Conservation (phyloP, 2,329 filamentous ascomycete species). For the Metarhizium robertsii region DNA sequence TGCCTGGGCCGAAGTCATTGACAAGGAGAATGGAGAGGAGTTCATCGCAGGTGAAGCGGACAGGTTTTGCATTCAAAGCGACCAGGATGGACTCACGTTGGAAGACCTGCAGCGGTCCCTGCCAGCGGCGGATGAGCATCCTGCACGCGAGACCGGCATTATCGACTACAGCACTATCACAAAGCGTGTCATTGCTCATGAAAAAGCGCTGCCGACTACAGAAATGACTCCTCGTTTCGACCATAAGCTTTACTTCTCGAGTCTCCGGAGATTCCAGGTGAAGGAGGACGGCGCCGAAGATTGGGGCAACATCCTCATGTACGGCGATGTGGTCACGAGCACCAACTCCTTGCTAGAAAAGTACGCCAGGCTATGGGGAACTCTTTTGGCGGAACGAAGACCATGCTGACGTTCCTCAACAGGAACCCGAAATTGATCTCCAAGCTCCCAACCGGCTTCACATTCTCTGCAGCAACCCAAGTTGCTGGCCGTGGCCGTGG, state of each 20-base stretch:
- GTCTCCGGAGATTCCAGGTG: conserved; percentile 56
- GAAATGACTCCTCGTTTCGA: conserved; percentile 81
- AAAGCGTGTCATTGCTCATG: conserved; percentile 68
- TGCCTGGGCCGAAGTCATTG: conserved; percentile 58
- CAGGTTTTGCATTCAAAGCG: conserved; percentile 67
- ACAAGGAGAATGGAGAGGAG: conserved; percentile 55
- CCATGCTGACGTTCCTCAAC: not conserved
- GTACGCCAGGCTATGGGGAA: conserved; percentile 29
- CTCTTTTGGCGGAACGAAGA: not conserved
- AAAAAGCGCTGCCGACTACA: conserved; percentile 53
- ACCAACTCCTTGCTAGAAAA: conserved; percentile 92
- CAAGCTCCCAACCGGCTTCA: conserved; percentile 76
- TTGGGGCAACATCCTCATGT: conserved; percentile 74
- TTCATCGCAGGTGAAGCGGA: conserved; percentile 76
- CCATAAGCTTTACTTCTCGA: conserved; percentile 67
- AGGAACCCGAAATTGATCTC: conserved; percentile 72
- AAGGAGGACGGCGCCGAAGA: conserved; percentile 45
- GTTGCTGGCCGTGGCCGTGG: conserved; percentile 82
- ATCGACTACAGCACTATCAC: conserved; percentile 65
- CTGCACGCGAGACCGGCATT: conserved; percentile 43
- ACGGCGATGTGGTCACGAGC: conserved; percentile 86
- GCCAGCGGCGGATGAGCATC: conserved; percentile 14
- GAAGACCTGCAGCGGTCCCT: conserved; percentile 45
- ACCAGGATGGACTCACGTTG: conserved; percentile 50
- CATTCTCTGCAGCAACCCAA: conserved; percentile 77